A percentile compares a stretch with the other conserved stretches of the same genome.
These are phyloP conservation scores for Melampsora abietis-canadensis DNA, from an alignment of 1,284 basidiomycete species.

Conservation along the genomic window DNA sequence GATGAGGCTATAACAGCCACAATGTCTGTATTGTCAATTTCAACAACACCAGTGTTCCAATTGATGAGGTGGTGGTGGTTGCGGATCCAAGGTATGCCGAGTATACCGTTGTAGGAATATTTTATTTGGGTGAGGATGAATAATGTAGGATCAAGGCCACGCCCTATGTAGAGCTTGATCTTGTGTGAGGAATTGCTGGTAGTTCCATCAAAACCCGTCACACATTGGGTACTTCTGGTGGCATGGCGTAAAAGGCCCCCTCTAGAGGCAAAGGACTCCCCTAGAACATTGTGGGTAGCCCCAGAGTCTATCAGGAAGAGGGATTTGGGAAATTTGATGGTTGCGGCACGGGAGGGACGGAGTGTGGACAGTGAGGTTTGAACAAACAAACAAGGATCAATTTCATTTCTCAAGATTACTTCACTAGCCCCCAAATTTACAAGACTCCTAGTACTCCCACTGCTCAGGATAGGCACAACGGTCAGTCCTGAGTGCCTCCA, in stretches of 20 bases:
- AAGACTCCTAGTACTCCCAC: not conserved
- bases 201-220: not conserved
- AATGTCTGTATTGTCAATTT: too few species aligned
- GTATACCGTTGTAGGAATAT: conserved; percentile 1
- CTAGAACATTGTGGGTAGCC: not conserved
- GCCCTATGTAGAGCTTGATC: not conserved
- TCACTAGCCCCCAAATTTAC: not conserved
- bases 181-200: not conserved
- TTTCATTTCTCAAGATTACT: not conserved
- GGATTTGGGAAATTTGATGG: not conserved
- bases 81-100: not conserved
- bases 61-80: not conserved
- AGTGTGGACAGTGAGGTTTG: not conserved
- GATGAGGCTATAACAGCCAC: not conserved
- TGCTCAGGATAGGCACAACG: too few species aligned
- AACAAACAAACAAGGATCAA: conserved; percentile 5
- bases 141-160: not conserved
- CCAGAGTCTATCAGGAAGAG: conserved; percentile 3
- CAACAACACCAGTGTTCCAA: not conserved
- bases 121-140: conserved; percentile 2
- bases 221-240: not conserved
- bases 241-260: not conserved
- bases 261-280: not conserved
- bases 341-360: not conserved
- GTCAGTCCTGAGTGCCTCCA: too few species aligned